Conservation (phyloP, 331 rosid species). For the Malus hybrid region DNA sequence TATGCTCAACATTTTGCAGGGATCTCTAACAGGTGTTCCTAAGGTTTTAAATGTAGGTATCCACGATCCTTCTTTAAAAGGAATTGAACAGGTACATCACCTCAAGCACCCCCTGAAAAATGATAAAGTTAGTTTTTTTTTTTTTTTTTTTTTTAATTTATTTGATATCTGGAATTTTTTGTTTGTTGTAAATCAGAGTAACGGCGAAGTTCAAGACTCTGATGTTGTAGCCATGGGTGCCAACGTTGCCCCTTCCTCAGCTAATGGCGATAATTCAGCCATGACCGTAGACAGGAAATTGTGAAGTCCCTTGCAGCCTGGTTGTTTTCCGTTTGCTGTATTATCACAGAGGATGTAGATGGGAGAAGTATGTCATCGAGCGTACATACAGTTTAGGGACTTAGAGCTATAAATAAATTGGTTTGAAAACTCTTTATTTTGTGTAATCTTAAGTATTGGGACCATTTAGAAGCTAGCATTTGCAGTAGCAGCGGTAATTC, state of each 20-base stretch:
- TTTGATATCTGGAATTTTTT: neutral
- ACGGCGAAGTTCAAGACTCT: constrained; percentile 13
- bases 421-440: neutral
- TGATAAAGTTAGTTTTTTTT: neutral
- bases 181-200: constrained; percentile 8
- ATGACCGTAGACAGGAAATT: constrained; percentile 7
- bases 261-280: constrained; percentile 5
- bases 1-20: constrained; percentile 25
- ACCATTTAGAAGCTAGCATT: neutral
- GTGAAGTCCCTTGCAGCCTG: neutral
- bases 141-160: too few species aligned
- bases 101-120: neutral
- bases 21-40: constrained; percentile 35
- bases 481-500: neutral
- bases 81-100: constrained; percentile 33
- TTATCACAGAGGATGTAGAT: neutral
- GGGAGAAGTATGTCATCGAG: neutral
- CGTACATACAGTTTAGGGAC: neutral
- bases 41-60: constrained; percentile 20
- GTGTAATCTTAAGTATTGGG: neutral
- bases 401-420: neutral
- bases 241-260: constrained; percentile 1
- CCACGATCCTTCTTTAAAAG: constrained; percentile 30
- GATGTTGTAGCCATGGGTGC: constrained; percentile 3
- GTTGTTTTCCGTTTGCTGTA: neutral